Evolutionary conservation across 2,329 filamentous ascomycete genomes (phyloP).

Genomic region (Xylariaceae sp.): DNA sequence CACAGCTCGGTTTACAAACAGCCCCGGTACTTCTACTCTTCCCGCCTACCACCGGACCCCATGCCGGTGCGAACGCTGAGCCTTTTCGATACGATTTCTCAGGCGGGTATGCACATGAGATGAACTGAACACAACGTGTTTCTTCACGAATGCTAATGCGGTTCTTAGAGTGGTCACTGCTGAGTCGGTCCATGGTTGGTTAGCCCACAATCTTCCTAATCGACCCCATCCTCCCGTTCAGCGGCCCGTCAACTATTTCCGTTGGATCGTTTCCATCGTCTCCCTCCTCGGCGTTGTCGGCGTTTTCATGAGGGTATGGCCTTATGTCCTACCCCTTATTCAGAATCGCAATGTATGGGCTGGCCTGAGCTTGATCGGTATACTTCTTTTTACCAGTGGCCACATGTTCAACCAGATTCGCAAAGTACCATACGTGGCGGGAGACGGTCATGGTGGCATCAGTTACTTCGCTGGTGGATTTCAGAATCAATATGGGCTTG

Average conservation of each 20-base stretch:
- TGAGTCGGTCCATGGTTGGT: constrained; percentile 74
- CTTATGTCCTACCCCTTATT: constrained; percentile 74
- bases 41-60: constrained; percentile 75
- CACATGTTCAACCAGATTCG: constrained; percentile 99
- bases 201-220: constrained; percentile 72
- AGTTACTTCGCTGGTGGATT: constrained; percentile 90
- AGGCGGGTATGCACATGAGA: constrained; percentile 55
- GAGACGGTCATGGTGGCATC: constrained; percentile 79
- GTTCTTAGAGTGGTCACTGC: constrained; percentile 62
- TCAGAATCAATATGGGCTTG: constrained; percentile 87
- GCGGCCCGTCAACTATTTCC: constrained; percentile 83
- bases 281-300: constrained; percentile 67
- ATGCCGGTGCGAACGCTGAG: constrained; percentile 64
- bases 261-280: constrained; percentile 64
- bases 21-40: constrained; percentile 87
- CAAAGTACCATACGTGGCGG: constrained; percentile 86
- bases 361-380: constrained; percentile 77
- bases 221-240: constrained; percentile 72
- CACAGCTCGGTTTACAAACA: constrained; percentile 84
- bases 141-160: constrained; percentile 20
- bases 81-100: constrained; percentile 83
- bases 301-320: constrained; percentile 64
- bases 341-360: constrained; percentile 95
- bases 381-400: constrained; percentile 89
- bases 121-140: neutral